Conservation (phyloP, 176 grass and related monocot genomes). For the Carex littledalei region DNA sequence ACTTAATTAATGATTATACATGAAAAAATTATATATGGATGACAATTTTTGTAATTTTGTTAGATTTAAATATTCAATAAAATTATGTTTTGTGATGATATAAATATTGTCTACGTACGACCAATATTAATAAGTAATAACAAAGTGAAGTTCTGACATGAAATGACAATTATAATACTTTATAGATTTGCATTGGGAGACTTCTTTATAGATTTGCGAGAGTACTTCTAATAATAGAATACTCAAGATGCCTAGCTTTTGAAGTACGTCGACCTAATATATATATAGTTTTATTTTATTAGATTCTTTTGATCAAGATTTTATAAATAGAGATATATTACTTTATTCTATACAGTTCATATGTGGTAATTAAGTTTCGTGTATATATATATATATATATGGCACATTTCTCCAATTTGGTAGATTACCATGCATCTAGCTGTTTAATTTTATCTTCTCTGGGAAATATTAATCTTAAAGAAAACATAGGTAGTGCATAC, state of each 20-base stretch:
- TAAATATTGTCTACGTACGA: not conserved
- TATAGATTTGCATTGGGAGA: not conserved
- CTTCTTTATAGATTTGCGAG: not conserved
- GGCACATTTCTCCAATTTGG: not conserved
- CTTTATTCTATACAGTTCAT: not conserved
- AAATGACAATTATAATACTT: not conserved
- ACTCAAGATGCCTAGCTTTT: not conserved
- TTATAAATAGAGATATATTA: not conserved
- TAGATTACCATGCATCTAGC: no score
- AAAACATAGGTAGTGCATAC: not conserved
- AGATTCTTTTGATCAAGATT: conserved; percentile 3
- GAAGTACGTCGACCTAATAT: not conserved
- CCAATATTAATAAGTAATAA: not conserved
- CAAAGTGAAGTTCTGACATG: not conserved
- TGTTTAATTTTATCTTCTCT: not conserved
- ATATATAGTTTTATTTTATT: not conserved
- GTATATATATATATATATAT: no score
- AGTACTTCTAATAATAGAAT: not conserved
- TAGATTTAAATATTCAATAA: not conserved
- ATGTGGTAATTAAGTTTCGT: not conserved
- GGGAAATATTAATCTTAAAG: not conserved
- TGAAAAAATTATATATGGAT: not conserved
- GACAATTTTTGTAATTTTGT: not conserved
- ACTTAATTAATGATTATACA: not conserved
- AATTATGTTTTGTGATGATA: not conserved